phyloP scores from a whole-genome alignment of 768 basidiomycete species.

The Kwoniella pini region DNA sequence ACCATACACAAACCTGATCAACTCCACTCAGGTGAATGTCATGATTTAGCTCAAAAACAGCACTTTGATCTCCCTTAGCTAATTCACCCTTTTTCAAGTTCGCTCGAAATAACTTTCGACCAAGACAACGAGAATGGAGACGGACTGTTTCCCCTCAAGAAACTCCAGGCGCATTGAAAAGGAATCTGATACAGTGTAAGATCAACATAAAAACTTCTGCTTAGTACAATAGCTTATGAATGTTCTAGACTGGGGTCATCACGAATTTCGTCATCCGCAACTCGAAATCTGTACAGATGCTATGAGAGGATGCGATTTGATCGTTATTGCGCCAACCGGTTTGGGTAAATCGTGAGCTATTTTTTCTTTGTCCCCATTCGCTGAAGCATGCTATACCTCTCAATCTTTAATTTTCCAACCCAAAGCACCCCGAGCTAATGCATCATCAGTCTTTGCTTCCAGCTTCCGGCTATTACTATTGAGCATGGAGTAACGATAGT shows the following conservation, averaged over 20 bases:
- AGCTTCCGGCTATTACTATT: conserved; percentile 50
- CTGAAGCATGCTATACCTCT: background rate
- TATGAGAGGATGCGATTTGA: conserved; percentile 47
- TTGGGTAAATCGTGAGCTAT: conserved; percentile 53
- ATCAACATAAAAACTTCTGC: background rate
- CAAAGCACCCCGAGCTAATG: background rate
- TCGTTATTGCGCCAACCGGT: conserved; percentile 53
- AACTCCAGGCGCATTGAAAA: conserved; percentile 29
- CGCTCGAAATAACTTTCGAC: conserved; percentile 36
- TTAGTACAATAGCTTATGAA: background rate
- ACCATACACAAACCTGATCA: conserved; percentile 34
- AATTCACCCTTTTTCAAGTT: conserved; percentile 8
- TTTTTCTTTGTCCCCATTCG: background rate
- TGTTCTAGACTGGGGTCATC: conserved; percentile 45
- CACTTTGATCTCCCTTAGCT: background rate
- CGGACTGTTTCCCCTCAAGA: conserved; percentile 45
- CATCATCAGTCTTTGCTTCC: conserved; percentile 48
- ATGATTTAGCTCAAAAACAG: background rate
- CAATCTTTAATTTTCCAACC: background rate
- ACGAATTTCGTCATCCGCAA: conserved; percentile 46
- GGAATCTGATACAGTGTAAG: conserved; percentile 46
- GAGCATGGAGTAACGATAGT: conserved; percentile 52
- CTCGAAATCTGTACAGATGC: conserved; percentile 46
- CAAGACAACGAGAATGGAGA: conserved; percentile 32
- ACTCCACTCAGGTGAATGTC: conserved; percentile 34